A percentile compares a stretch with the other conserved stretches of the same genome.
These are phyloP conservation scores for Aspergillus hortae DNA, from an alignment of 2,329 filamentous ascomycete genomes.

Conservation along the genomic window DNA sequence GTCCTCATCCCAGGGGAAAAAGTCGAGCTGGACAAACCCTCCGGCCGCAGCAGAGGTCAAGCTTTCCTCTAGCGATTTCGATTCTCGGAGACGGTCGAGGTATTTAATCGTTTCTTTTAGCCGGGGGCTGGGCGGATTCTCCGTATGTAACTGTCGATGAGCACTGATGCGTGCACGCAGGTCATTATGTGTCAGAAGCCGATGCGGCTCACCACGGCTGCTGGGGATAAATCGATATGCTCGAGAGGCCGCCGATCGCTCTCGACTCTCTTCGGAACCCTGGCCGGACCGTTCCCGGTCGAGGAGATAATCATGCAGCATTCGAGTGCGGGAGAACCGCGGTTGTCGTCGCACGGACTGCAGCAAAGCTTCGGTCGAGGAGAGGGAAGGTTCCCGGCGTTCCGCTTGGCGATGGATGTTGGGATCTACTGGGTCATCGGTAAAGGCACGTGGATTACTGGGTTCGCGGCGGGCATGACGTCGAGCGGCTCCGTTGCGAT, in stretches of 20 bases:
- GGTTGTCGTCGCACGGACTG: constrained; percentile 41
- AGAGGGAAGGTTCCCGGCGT: not conserved
- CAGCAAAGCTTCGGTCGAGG: constrained; percentile 37
- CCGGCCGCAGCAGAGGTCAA: constrained; percentile 51
- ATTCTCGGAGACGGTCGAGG: constrained; percentile 56
- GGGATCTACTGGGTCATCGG: constrained; percentile 22
- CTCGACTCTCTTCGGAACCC: constrained; percentile 24
- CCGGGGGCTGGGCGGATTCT: constrained; percentile 32
- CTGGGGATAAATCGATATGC: constrained; percentile 33
- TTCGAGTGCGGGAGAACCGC: constrained; percentile 35
- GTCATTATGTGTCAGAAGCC: constrained; percentile 30
- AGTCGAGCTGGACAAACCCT: constrained; percentile 52
- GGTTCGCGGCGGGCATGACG: constrained; percentile 26
- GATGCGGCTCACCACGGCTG: constrained; percentile 24
- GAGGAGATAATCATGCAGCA: constrained; percentile 38
- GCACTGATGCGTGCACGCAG: constrained; percentile 33
- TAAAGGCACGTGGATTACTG: constrained; percentile 12
- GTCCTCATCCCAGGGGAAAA: constrained; percentile 49
- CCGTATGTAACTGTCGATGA: constrained; percentile 34
- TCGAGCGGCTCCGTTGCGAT: constrained; percentile 21
- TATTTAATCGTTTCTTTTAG: constrained; percentile 61
- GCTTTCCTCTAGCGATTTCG: constrained; percentile 52
- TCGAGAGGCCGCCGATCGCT: constrained; percentile 16
- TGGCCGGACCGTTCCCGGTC: constrained; percentile 29
- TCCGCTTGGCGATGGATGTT: constrained; percentile 20